These are phyloP conservation scores for Fulvia fulva DNA, from an alignment of 2,329 filamentous ascomycete genomes.

Conservation along the genomic window DNA sequence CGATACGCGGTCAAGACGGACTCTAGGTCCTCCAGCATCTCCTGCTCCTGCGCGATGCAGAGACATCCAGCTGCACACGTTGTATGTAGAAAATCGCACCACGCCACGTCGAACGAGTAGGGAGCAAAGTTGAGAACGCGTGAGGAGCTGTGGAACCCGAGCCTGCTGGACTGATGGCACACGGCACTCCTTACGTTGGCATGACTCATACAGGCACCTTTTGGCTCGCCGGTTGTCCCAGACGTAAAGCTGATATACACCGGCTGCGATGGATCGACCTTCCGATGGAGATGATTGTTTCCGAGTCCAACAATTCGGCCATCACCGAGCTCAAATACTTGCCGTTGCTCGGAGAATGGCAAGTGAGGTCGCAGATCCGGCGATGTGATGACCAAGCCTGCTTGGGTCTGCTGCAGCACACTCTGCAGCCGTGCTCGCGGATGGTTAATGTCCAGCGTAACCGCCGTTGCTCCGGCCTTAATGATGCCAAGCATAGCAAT, in stretches of 20 bases:
- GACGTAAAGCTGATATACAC: neutral
- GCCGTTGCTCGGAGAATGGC: neutral
- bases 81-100: slow-evolving; percentile 21
- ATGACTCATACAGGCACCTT: slow-evolving; percentile 4
- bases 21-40: slow-evolving; percentile 50
- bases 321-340: neutral
- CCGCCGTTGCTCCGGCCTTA: slow-evolving; percentile 31
- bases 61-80: slow-evolving; percentile 15
- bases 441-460: slow-evolving; percentile 26
- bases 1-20: slow-evolving; percentile 31
- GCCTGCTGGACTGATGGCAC: slow-evolving; percentile 1
- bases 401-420: slow-evolving; percentile 25
- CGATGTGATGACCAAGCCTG: slow-evolving; percentile 14
- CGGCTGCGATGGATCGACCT: neutral
- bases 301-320: neutral
- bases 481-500: slow-evolving; percentile 29
- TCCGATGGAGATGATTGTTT: neutral
- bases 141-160: slow-evolving; percentile 8
- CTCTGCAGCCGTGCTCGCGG: slow-evolving; percentile 25
- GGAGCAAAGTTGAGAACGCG: slow-evolving; percentile 24
- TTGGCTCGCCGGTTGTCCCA: slow-evolving; percentile 3
- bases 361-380: slow-evolving; percentile 1
- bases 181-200: slow-evolving; percentile 10
- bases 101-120: slow-evolving; percentile 26
- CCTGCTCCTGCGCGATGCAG: slow-evolving; percentile 34